phyloP scores from a whole-genome alignment of 2,329 filamentous ascomycete species.

The Achaetomium macrosporum region DNA sequence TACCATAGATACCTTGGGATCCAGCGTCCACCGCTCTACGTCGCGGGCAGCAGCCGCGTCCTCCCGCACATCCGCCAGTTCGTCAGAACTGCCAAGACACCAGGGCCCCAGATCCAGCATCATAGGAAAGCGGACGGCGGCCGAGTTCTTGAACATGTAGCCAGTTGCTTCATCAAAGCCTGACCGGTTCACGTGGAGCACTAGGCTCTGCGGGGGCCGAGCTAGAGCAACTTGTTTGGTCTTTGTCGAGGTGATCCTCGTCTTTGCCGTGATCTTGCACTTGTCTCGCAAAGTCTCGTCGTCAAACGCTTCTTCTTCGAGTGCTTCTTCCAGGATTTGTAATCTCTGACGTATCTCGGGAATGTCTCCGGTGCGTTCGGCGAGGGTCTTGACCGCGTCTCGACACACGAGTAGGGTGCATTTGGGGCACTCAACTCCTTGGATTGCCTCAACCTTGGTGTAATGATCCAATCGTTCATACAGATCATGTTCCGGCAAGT shows the following conservation, averaged over 20 bases:
- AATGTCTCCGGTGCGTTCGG: slow-evolving; percentile 41
- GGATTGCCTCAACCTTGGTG: slow-evolving; percentile 76
- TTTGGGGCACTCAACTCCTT: slow-evolving; percentile 84
- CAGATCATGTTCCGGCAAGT: slow-evolving; percentile 59
- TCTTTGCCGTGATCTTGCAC: slow-evolving; percentile 61
- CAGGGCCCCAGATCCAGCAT: slow-evolving; percentile 73
- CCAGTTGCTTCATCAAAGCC: slow-evolving; percentile 82
- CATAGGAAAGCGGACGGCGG: slow-evolving; percentile 69
- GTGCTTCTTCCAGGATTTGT: slow-evolving; percentile 58
- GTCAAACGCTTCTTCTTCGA: slow-evolving; percentile 75
- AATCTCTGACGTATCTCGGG: slow-evolving; percentile 52
- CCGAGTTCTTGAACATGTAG: slow-evolving; percentile 74
- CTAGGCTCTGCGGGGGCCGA: slow-evolving; percentile 71
- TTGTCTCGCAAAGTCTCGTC: slow-evolving; percentile 58
- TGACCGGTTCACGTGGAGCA: slow-evolving; percentile 85
- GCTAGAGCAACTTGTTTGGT: slow-evolving; percentile 85
- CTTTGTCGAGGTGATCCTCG: slow-evolving; percentile 72
- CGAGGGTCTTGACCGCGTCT: slow-evolving; percentile 42
- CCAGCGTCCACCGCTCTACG: slow-evolving; percentile 63
- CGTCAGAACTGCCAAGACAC: slow-evolving; percentile 63
- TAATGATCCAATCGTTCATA: slow-evolving; percentile 78
- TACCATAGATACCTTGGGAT: slow-evolving; percentile 69
- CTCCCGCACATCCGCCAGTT: slow-evolving; percentile 16
- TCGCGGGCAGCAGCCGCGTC: slow-evolving; percentile 22
- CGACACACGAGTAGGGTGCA: slow-evolving; percentile 68